Evolutionary conservation across 495 filamentous ascomycete species (phyloP).

Genomic region (Saxophila tyrrhenica): DNA sequence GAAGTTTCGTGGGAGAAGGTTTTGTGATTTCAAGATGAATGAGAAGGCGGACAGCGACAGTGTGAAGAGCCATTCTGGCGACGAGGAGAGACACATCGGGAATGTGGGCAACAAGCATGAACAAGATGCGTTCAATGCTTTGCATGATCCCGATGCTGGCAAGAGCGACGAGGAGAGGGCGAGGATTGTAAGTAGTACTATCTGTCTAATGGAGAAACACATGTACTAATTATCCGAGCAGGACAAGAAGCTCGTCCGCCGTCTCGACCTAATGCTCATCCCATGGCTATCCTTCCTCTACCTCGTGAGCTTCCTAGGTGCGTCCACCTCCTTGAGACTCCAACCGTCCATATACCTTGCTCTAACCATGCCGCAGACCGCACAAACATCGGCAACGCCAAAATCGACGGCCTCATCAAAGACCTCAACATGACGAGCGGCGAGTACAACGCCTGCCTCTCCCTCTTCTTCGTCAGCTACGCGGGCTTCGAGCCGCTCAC

Average conservation of each 20-base stretch:
- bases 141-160: slow-evolving; percentile 13
- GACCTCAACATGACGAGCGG: slow-evolving; percentile 23
- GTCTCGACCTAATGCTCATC: slow-evolving; percentile 1
- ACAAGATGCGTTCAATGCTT: neutral
- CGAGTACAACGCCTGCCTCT: slow-evolving; percentile 26
- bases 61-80: neutral
- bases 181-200: slow-evolving; percentile 2
- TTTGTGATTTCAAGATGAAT: no score
- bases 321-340: neutral
- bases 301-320: slow-evolving; percentile 62
- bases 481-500: slow-evolving; percentile 76
- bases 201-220: neutral
- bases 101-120: neutral
- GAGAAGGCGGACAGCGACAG: neutral
- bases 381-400: slow-evolving; percentile 51
- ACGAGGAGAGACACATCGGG: neutral
- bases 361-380: slow-evolving; percentile 41
- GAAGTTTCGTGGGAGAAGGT: neutral
- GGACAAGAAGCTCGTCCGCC: slow-evolving; percentile 8
- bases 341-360: neutral
- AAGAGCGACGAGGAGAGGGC: slow-evolving; percentile 11
- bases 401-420: slow-evolving; percentile 39
- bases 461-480: slow-evolving; percentile 67
- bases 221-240: neutral
- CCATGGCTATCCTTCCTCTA: slow-evolving; percentile 65